A percentile compares a stretch with the other conserved stretches of the same genome.
Conservation (phyloP, 1,284 basidiomycete species). For the Tylopilus orsonianus region DNA sequence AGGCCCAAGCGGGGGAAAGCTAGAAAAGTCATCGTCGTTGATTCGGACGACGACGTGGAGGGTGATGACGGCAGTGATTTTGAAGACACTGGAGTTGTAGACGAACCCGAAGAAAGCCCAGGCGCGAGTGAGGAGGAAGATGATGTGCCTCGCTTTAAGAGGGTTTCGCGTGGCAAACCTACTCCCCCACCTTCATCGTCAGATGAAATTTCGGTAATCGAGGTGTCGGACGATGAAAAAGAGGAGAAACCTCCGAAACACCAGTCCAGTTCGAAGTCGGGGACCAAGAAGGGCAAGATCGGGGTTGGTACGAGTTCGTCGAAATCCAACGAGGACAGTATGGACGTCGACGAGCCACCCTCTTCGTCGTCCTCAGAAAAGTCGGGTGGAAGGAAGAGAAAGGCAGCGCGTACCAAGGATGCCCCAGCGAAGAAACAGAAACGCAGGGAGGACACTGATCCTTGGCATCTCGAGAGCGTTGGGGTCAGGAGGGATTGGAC, state of each 20-base stretch:
- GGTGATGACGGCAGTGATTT: slow-evolving; percentile 27
- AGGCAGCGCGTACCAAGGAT: slow-evolving; percentile 43
- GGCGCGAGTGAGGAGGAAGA: slow-evolving; percentile 27
- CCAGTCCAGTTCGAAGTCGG: slow-evolving; percentile 33
- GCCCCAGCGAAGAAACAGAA: slow-evolving; percentile 63
- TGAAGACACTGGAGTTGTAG: slow-evolving; percentile 9
- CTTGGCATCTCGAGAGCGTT: slow-evolving; percentile 73
- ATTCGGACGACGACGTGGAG: slow-evolving; percentile 44
- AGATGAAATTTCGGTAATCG: slow-evolving; percentile 23
- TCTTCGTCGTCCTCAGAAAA: slow-evolving; percentile 38
- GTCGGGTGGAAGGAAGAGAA: slow-evolving; percentile 52
- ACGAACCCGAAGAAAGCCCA: slow-evolving; percentile 22
- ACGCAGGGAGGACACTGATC: slow-evolving; percentile 66
- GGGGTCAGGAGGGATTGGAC: slow-evolving; percentile 74
- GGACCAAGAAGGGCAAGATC: slow-evolving; percentile 25
- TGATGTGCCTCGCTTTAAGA: slow-evolving; percentile 24
- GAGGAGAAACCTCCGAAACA: slow-evolving; percentile 29
- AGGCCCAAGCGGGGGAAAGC: slow-evolving; percentile 36
- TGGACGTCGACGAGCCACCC: slow-evolving; percentile 56
- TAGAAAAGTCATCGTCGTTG: slow-evolving; percentile 40
- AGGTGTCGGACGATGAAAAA: slow-evolving; percentile 34
- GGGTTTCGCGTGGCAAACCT: slow-evolving; percentile 23
- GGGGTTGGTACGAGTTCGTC: slow-evolving; percentile 28
- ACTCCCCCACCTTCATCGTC: slow-evolving; percentile 33
- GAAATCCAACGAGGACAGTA: slow-evolving; percentile 38